A percentile compares a stretch with the other conserved stretches of the same genome.
These are phyloP conservation scores for Pouteria glomerata DNA, from an alignment of 148 eudicot species.

Conservation along the genomic window DNA sequence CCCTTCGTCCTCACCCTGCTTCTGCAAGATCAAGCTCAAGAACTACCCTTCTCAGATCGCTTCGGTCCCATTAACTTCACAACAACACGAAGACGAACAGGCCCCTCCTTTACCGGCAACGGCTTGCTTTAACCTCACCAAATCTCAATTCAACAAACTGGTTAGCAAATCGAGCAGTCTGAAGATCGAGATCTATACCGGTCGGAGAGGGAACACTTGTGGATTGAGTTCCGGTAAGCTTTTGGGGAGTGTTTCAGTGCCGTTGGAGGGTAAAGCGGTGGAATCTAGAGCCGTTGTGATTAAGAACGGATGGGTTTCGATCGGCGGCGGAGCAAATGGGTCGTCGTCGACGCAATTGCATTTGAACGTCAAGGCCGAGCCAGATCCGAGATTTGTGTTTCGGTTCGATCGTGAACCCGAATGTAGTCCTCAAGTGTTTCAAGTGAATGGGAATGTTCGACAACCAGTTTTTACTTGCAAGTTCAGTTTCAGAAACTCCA, in stretches of 20 bases:
- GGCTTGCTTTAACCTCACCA: slow-evolving; percentile 47
- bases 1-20: slow-evolving; percentile 18
- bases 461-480: slow-evolving; percentile 94
- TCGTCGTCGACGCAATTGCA: slow-evolving; percentile 34
- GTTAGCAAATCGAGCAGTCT: slow-evolving; percentile 15
- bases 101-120: neutral
- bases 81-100: slow-evolving; percentile 12
- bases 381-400: slow-evolving; percentile 88
- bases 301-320: slow-evolving; percentile 70
- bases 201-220: slow-evolving; percentile 21
- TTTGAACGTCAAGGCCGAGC: slow-evolving; percentile 60
- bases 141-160: slow-evolving; percentile 44
- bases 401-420: slow-evolving; percentile 85
- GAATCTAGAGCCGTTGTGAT: slow-evolving; percentile 30
- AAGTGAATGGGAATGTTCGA: slow-evolving; percentile 65
- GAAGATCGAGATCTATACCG: slow-evolving; percentile 37
- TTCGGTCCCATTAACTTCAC: slow-evolving; percentile 21
- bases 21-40: slow-evolving; percentile 50
- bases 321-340: slow-evolving; percentile 22
- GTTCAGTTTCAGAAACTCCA: slow-evolving; percentile 59
- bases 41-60: slow-evolving; percentile 43
- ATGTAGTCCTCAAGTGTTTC: slow-evolving; percentile 93
- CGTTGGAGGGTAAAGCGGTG: slow-evolving; percentile 45
- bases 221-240: slow-evolving; percentile 39
- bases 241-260: slow-evolving; percentile 45